These are phyloP conservation scores for Samsoniella hepiali DNA, from an alignment of 2,329 filamentous ascomycete genomes.

Conservation along the genomic window DNA sequence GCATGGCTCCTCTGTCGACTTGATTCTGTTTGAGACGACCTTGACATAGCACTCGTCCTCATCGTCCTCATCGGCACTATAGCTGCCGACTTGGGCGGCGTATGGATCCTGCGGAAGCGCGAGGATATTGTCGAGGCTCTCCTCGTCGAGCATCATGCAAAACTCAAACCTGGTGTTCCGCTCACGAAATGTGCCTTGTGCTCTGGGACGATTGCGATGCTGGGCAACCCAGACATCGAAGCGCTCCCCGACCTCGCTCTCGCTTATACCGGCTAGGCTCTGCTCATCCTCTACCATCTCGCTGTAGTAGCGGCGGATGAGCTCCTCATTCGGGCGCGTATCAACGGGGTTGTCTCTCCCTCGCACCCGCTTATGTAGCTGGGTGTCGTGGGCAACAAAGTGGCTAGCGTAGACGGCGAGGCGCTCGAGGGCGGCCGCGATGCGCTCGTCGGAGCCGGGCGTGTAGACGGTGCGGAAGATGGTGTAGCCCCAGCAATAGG, in stretches of 20 bases:
- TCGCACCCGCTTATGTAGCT: neutral
- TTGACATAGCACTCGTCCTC: slow-evolving; percentile 20
- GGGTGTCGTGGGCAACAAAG: slow-evolving; percentile 18
- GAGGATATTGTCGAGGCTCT: slow-evolving; percentile 25
- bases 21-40: slow-evolving; percentile 20
- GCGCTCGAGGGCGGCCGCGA: slow-evolving; percentile 22
- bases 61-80: slow-evolving; percentile 7
- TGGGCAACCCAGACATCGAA: slow-evolving; percentile 23
- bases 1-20: slow-evolving; percentile 3
- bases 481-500: slow-evolving; percentile 26
- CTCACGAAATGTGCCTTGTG: neutral
- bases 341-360: neutral
- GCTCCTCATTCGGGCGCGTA: slow-evolving; percentile 20
- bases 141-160: slow-evolving; percentile 25
- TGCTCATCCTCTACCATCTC: slow-evolving; percentile 23
- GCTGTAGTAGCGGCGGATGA: slow-evolving; percentile 23
- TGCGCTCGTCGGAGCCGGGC: slow-evolving; percentile 21
- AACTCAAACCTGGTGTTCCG: slow-evolving; percentile 22
- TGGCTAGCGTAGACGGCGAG: slow-evolving; percentile 21
- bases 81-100: neutral
- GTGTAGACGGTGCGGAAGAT: slow-evolving; percentile 26
- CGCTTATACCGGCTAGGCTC: slow-evolving; percentile 17
- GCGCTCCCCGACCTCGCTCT: slow-evolving; percentile 21
- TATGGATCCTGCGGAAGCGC: slow-evolving; percentile 23
- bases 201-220: slow-evolving; percentile 5